Evolutionary conservation across 2,329 filamentous ascomycete species (phyloP).

Genomic region (Xylaria digitata): DNA sequence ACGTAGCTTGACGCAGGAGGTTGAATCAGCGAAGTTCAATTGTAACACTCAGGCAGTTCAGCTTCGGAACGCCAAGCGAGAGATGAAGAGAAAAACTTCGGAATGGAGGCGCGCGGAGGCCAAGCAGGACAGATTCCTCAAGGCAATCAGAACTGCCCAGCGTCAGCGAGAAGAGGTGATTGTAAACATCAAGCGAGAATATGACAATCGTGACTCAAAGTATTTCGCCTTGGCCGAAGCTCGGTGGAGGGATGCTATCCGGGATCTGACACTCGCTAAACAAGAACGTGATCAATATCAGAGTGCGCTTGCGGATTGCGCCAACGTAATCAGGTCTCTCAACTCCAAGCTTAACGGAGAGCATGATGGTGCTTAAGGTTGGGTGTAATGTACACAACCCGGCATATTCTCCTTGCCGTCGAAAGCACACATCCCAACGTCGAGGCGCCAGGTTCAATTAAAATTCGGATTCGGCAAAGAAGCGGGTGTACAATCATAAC

Average conservation of each 20-base stretch:
- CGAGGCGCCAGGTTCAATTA: background rate
- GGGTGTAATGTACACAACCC: background rate
- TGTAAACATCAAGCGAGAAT: slow-evolving; percentile 16
- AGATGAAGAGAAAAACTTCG: background rate
- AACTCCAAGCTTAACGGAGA: slow-evolving; percentile 19
- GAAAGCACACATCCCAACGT: background rate
- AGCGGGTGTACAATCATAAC: background rate
- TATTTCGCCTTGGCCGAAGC: slow-evolving; percentile 9
- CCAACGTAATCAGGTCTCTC: slow-evolving; percentile 6
- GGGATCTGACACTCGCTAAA: slow-evolving; percentile 9
- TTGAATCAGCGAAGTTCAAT: slow-evolving; percentile 1
- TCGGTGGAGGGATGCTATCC: slow-evolving; percentile 2
- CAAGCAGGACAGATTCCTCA: slow-evolving; percentile 10
- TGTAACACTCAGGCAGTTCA: background rate
- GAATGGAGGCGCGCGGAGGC: background rate
- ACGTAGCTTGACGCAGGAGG: background rate
- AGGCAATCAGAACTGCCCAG: slow-evolving; percentile 6
- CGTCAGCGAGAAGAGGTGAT: slow-evolving; percentile 1
- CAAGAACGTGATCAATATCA: slow-evolving; percentile 14
- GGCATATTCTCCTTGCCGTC: background rate
- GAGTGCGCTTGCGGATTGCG: slow-evolving; percentile 17
- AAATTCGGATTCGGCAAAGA: background rate
- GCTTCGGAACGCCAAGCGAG: slow-evolving; percentile 1
- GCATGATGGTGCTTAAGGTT: background rate
- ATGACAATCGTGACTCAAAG: slow-evolving; percentile 6